Conservation (phyloP, 2,329 filamentous ascomycete genomes). For the Fusarium palustre region DNA sequence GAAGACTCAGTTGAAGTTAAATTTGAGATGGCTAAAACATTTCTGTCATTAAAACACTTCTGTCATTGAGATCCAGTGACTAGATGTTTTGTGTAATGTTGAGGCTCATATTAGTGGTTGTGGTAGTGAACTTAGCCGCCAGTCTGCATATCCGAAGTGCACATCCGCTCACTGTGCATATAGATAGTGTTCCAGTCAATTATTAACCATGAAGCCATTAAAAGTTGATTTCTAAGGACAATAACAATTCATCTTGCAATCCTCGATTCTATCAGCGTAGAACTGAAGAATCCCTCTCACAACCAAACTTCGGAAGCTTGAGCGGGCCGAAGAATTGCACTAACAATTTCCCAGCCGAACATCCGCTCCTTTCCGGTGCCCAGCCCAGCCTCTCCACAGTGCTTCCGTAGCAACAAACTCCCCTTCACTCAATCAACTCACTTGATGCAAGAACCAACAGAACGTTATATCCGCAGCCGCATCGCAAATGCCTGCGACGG, state of each 20-base stretch:
- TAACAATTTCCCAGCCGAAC: conserved; percentile 33
- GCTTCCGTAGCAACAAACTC: conserved; percentile 34
- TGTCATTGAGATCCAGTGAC: too few species aligned
- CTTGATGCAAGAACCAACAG: conserved; percentile 37
- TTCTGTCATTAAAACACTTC: too few species aligned
- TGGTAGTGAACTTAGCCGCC: neutral
- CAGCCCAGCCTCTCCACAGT: conserved; percentile 15
- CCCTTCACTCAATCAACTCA: conserved; percentile 13
- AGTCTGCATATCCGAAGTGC: neutral
- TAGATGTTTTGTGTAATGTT: neutral
- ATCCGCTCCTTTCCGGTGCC: conserved; percentile 35
- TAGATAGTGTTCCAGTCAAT: accelerated
- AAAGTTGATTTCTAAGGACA: accelerated
- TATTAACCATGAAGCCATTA: accelerated
- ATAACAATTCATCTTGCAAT: neutral
- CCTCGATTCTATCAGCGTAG: accelerated
- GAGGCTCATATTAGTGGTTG: neutral
- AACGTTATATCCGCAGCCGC: conserved; percentile 55
- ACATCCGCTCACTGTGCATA: neutral
- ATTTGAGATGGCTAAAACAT: too few species aligned
- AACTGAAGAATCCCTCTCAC: neutral
- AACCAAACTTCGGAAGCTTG: conserved; percentile 17
- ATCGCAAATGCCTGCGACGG: conserved; percentile 66
- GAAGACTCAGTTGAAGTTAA: too few species aligned
- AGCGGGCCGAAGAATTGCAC: conserved; percentile 32